Base-by-base conservation (phyloP, 73 alveolate genomes). In the Paramecium primaurelia region DNA sequence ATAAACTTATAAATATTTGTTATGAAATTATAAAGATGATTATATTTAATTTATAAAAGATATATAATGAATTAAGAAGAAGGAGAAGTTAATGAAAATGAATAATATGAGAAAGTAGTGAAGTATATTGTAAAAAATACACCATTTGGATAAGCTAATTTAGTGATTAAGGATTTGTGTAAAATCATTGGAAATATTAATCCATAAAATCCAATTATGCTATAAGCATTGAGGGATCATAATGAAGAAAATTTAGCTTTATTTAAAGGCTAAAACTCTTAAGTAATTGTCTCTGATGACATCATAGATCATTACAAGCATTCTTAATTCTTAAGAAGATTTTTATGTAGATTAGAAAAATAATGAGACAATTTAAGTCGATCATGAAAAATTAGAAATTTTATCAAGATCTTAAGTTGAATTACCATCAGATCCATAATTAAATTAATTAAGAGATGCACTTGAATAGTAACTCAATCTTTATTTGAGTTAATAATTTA, bases 141-240 rank as follows among this genome's bases (percentile, higher is more conserved):
- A 20, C 91, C 91, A 12, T 80, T 80, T 47, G 91, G 91, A 49
- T 80, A 80, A 36, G 91, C 91, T 80, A 80, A 80, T 26, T 44
- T 80, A 25, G 91, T 80, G 58, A 47, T 80, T 80, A 80, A 80
- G 45, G 91, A 80, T 80, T 80, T 80, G 58, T 80, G 91, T 44
- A 80, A 80, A 47, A 26, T 80, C 38, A 25, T 80, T 44, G 49
- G 49, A 18, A 28, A 49, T 18, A 25, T 80, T 32, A 25, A 80
- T 44, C 77, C 77, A 45, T 42, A 80, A 30, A 22, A 80, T 80
- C 34, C 71, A 9, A 25, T 25, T 14, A 49, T 80, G 47, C 58
- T 26, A 80, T 8, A 80, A 49, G 71, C 71, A 45, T 26, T 80
- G n/a, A 80, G 49, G 45, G 91, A 80, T 18, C 91, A 80, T 80